Percentiles rank a stretch among this genome's conserved stretches.
These are phyloP conservation scores for Mycena chlorophos DNA, from an alignment of 768 basidiomycete genomes.

Conservation along the genomic window DNA sequence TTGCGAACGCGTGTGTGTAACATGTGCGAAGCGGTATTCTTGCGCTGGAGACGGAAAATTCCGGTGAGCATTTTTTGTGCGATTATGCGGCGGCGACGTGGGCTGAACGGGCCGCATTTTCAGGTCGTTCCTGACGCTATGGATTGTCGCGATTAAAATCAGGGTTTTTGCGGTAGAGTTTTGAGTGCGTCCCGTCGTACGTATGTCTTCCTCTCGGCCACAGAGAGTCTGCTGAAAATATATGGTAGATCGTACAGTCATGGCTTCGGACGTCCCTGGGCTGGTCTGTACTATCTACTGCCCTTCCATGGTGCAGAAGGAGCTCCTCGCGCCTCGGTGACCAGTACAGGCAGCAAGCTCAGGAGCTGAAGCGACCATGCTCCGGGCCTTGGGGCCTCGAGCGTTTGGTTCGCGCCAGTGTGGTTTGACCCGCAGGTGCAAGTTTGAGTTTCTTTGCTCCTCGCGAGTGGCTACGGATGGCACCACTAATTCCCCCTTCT, in stretches of 20 bases:
- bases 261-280: slow-evolving; percentile 3
- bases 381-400: slow-evolving; percentile 3
- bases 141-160: not conserved
- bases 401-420: not conserved
- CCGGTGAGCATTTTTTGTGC: not conserved
- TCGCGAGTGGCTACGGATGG: not conserved
- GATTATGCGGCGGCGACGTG: too few relatives aligned
- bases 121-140: not conserved
- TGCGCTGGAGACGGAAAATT: too few relatives aligned
- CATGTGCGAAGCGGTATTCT: not conserved
- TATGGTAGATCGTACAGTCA: not conserved
- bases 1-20: not conserved
- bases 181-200: not conserved
- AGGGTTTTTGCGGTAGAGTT: slow-evolving; percentile 1
- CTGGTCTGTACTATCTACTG: not conserved
- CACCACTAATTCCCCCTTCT: not conserved
- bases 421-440: not conserved
- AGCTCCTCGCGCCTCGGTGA: not conserved
- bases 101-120: not conserved
- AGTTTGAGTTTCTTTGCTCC: slow-evolving; percentile 3
- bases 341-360: slow-evolving; percentile 1
- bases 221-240: not conserved
- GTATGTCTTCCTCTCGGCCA: not conserved
- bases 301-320: not conserved
- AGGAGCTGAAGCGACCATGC: not conserved